phyloP scores from a whole-genome alignment of 192 early-diverging fungal species.

The Diversispora epigaea region DNA sequence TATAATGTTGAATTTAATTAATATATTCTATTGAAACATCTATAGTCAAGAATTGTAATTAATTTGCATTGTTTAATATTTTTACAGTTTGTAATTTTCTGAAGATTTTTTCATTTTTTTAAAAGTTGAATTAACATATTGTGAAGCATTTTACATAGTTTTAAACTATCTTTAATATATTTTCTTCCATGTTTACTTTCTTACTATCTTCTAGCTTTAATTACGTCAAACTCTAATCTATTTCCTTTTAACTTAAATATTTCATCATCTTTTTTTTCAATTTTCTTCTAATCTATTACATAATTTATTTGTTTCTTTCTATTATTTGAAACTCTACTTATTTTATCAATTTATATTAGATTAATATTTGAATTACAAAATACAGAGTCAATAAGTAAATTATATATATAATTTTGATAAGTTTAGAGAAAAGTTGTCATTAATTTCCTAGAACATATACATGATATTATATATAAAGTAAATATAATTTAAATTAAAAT shows the following conservation, averaged over 20 bases:
- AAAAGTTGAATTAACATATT: conserved; percentile 15
- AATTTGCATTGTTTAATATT: conserved; percentile 15
- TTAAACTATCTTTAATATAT: conserved; percentile 18
- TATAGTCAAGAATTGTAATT: conserved; percentile 8
- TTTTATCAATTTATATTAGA: conserved; percentile 1
- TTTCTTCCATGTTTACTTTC: conserved; percentile 2
- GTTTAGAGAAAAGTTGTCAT: conserved; percentile 5
- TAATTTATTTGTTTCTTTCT: conserved; percentile 5
- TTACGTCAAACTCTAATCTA: conserved; percentile 17
- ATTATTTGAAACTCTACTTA: neutral
- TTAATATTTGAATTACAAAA: conserved; percentile 14
- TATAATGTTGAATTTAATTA: neutral
- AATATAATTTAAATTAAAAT: conserved; percentile 29
- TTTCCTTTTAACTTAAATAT: conserved; percentile 17
- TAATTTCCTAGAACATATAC: conserved; percentile 12
- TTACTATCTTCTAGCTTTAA: neutral
- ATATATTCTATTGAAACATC: conserved; percentile 14
- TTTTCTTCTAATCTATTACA: conserved; percentile 8
- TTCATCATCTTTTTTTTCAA: conserved; percentile 20
- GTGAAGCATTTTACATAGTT: conserved; percentile 8
- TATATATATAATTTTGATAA: conserved; percentile 1
- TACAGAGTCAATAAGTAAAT: conserved; percentile 9
- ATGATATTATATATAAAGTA: conserved; percentile 7
- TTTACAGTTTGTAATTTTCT: conserved; percentile 13
- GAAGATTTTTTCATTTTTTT: conserved; percentile 4